Evolutionary conservation across 768 basidiomycete genomes (phyloP), one percentile per base, ranked within the genome.

Genomic region (Tulasnella sp.): DNA sequence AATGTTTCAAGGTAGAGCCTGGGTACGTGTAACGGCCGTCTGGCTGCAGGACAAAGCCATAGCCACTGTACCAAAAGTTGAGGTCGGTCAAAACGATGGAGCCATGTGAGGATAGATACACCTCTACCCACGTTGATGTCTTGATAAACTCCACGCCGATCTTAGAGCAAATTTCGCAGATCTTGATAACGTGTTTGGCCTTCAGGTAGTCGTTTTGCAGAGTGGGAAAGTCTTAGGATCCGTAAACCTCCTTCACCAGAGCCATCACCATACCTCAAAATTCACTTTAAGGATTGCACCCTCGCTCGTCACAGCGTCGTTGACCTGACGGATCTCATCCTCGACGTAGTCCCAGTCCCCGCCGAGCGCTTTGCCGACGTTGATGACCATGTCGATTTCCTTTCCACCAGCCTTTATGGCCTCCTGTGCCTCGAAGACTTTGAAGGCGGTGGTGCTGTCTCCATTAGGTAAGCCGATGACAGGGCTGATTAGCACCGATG

Each of bases 371-470:
- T 76, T 76, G n/a, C 75, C 75, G 16, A 75, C 59, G 59, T 76
- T 76, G 62, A 76, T 75, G 3, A 76, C 75, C 73, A 75, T 74
- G 67, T 76, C 75, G 29, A 76, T 74, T 70, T 76, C 75, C 34
- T 64, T 40, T 29, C 72, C 72, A 17, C 74, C 75, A 9, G 63
- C 72, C 16, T 72, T 64, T 3, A 73, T 69, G 12, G 74, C 74
- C 52, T 72, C 73, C 7, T 34, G 39, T 11, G 75, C 75, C 68
- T 76, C 75, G 29, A 62, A 69, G 9, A 75, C 75, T 64, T 76
- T 76, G 39, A 67, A 47, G 19, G 17, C 63, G 26, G 75, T 76
- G 5, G 75, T 76, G n/a, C 68, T 71, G 40, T 75, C 73, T 26
- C 75, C 75, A n/a, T 72, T 65, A 11, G 75, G 75, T 62, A 76